Evolutionary conservation across 495 filamentous ascomycete species (phyloP).

Genomic region (Podospora fimiseda): DNA sequence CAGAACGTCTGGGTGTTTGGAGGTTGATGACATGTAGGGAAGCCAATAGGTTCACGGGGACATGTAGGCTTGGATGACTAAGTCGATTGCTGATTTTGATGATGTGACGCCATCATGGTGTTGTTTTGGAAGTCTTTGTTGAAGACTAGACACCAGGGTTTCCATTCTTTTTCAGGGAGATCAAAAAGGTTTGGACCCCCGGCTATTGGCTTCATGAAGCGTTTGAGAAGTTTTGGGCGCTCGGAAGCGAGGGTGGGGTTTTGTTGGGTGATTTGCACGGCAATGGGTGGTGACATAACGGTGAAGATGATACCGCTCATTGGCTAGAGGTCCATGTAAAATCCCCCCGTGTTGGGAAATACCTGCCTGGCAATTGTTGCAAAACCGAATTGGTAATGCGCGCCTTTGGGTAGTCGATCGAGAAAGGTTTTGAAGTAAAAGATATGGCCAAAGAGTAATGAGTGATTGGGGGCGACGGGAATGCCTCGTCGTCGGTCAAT

Average conservation of each 20-base stretch:
- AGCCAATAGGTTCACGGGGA: too few relatives aligned
- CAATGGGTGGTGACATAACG: neutral
- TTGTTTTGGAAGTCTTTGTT: conserved; percentile 41
- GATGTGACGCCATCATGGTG: conserved; percentile 35
- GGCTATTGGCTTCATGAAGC: conserved; percentile 26
- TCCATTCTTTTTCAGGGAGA: conserved; percentile 36
- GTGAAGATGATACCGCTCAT: neutral
- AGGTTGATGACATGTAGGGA: conserved; percentile 34
- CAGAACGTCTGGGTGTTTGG: conserved; percentile 32
- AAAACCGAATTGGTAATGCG: neutral
- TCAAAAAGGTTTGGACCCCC: conserved; percentile 30
- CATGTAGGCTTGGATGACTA: neutral
- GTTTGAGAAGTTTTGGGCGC: conserved; percentile 12
- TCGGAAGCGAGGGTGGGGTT: neutral
- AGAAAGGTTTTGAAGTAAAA: neutral
- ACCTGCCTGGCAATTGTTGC: neutral
- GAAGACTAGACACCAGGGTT: conserved; percentile 35
- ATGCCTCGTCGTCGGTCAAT: too few relatives aligned
- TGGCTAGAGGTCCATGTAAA: neutral
- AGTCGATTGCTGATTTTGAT: neutral
- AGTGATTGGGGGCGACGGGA: neutral
- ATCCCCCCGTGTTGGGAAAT: neutral
- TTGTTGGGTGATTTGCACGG: neutral
- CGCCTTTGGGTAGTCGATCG: neutral
- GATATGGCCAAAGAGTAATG: neutral